Evolutionary conservation across 2,329 filamentous ascomycete genomes (phyloP).

Genomic region (Trichoderma koningiopsis): DNA sequence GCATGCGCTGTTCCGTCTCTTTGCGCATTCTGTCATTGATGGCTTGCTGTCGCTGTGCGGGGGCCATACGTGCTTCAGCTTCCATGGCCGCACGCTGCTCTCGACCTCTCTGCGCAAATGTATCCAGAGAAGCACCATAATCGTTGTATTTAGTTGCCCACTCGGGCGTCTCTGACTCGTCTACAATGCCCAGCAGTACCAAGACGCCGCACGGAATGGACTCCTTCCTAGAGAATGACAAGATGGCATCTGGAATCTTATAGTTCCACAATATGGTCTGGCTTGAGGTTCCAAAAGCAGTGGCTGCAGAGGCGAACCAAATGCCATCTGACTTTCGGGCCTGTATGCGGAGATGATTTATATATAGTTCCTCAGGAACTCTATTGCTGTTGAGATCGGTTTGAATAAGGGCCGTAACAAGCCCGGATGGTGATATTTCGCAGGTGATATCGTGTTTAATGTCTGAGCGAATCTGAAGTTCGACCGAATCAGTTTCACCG

Average conservation of each 20-base stretch:
- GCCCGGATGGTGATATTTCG: slow-evolving; percentile 51
- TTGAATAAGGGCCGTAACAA: slow-evolving; percentile 49
- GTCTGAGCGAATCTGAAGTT: slow-evolving; percentile 36
- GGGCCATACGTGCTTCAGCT: slow-evolving; percentile 49
- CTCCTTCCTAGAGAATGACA: slow-evolving; percentile 53
- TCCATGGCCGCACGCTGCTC: slow-evolving; percentile 47
- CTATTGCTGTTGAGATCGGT: slow-evolving; percentile 35
- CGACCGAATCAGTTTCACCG: slow-evolving; percentile 39
- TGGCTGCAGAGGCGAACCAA: slow-evolving; percentile 61
- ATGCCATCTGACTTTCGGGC: slow-evolving; percentile 43
- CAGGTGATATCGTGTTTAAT: slow-evolving; percentile 45
- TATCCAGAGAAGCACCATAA: slow-evolving; percentile 37
- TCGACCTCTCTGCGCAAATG: slow-evolving; percentile 39
- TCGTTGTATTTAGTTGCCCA: slow-evolving; percentile 52
- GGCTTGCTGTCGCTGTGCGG: slow-evolving; percentile 46
- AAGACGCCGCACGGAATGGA: slow-evolving; percentile 62
- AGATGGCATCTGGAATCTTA: slow-evolving; percentile 55
- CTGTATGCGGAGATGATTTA: slow-evolving; percentile 50
- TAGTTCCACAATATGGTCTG: slow-evolving; percentile 64
- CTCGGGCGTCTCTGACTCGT: slow-evolving; percentile 55
- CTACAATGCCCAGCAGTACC: slow-evolving; percentile 55
- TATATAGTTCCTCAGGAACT: slow-evolving; percentile 45
- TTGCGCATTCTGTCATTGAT: slow-evolving; percentile 44
- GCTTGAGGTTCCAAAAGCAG: slow-evolving; percentile 56
- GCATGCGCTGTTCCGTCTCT: slow-evolving; percentile 48